Evolutionary conservation across 768 basidiomycete species (phyloP).

Genomic region (Dacryopinax primogenitus): DNA sequence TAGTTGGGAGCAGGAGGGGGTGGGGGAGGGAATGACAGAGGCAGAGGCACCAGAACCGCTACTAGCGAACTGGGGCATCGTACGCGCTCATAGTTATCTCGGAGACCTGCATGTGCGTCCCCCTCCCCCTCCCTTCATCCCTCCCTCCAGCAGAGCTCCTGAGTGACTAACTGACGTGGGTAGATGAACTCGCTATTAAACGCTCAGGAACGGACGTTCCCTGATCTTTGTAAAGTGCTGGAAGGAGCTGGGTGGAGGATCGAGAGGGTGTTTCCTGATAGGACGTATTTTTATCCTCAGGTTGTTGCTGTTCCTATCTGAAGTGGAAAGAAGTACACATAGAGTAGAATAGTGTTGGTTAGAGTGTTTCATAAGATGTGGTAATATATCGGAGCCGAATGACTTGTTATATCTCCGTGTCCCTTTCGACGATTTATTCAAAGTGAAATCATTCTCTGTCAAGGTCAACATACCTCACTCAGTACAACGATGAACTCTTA

Average conservation of each 20-base stretch:
- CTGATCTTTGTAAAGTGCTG: slow-evolving; percentile 44
- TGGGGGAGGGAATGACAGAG: slow-evolving; percentile 15
- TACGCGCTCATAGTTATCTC: background rate
- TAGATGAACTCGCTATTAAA: slow-evolving; percentile 63
- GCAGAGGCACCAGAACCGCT: slow-evolving; percentile 41
- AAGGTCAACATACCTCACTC: too few species aligned
- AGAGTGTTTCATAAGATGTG: too few species aligned
- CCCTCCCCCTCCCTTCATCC: background rate
- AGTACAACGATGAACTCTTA: slow-evolving; percentile 71
- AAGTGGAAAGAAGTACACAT: too few species aligned
- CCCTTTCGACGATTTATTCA: too few species aligned
- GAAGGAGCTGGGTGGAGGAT: slow-evolving; percentile 52
- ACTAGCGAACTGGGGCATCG: slow-evolving; percentile 54
- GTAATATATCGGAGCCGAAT: too few species aligned
- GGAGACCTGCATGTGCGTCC: background rate
- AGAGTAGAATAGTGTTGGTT: too few species aligned
- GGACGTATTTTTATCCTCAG: background rate
- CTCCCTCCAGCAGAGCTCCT: background rate
- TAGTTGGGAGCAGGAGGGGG: slow-evolving; percentile 2
- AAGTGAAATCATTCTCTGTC: too few species aligned
- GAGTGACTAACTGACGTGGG: background rate
- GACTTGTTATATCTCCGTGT: too few species aligned
- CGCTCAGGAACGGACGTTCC: slow-evolving; percentile 54
- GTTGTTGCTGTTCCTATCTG: background rate
- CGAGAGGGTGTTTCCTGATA: slow-evolving; percentile 31